Percentiles rank a stretch among this genome's conserved stretches.
Evolutionary conservation across 805 yeast genomes (phyloP).

Genomic region (Saccharomyces eubayanus): DNA sequence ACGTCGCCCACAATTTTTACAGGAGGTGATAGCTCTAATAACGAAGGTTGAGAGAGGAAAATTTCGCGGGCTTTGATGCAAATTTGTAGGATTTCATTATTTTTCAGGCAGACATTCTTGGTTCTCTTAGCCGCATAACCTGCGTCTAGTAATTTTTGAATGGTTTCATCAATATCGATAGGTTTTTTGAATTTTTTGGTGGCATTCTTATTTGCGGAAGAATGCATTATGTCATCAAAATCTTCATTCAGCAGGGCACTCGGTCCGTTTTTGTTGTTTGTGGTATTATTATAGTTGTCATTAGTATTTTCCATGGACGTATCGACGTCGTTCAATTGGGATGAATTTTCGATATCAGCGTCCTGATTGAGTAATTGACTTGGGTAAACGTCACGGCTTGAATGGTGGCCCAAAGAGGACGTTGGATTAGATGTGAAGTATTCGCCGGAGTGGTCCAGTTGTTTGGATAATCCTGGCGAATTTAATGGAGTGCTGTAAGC

Average conservation of each 20-base stretch:
- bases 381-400: not conserved
- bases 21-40: conserved; percentile 75
- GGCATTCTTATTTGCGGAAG: not conserved
- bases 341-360: not conserved
- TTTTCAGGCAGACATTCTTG: conserved; percentile 78
- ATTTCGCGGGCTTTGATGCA: conserved; percentile 86
- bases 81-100: conserved; percentile 77
- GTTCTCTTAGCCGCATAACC: conserved; percentile 94
- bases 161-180: conserved; percentile 72
- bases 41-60: conserved; percentile 81
- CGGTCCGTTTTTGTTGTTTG: conserved; percentile 7
- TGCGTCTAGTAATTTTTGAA: conserved; percentile 86
- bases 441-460: not conserved
- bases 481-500: conserved; percentile 29
- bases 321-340: not conserved
- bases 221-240: not conserved
- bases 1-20: conserved; percentile 87
- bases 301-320: not conserved
- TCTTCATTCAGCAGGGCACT: not conserved
- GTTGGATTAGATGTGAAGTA: not conserved
- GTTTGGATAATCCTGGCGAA: conserved; percentile 21
- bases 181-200: conserved; percentile 24
- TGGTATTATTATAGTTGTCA: conserved; percentile 20
- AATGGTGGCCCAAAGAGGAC: not conserved
- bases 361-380: not conserved